phyloP scores from a whole-genome alignment of 371 early-diverging fungal genomes.

The Actinomortierella wolfii region DNA sequence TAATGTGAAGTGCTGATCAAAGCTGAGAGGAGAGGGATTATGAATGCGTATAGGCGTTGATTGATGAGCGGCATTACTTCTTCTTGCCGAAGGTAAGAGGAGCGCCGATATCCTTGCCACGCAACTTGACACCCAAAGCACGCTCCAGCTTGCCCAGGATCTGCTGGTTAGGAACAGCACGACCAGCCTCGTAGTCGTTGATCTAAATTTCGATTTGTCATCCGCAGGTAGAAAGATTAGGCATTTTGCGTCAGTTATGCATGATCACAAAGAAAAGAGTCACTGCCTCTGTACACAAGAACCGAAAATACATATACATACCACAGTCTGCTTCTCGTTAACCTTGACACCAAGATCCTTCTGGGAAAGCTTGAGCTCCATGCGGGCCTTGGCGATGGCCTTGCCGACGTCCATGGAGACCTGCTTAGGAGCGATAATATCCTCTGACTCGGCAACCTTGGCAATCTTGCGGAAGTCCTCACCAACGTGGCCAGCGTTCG shows the following conservation, averaged over 20 bases:
- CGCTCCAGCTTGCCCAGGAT: conserved; percentile 91
- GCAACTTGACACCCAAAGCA: conserved; percentile 87
- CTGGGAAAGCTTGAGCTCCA: conserved; percentile 81
- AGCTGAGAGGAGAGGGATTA: too few species aligned
- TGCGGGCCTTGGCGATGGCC: conserved; percentile 85
- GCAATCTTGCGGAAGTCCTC: conserved; percentile 80
- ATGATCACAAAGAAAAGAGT: background rate
- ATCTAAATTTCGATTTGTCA: conserved; percentile 51
- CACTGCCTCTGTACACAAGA: too few species aligned
- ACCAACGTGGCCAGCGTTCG: conserved; percentile 76
- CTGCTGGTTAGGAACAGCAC: conserved; percentile 92
- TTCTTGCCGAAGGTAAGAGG: conserved; percentile 74
- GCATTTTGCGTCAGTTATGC: background rate
- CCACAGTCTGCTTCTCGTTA: conserved; percentile 84
- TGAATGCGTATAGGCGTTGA: too few species aligned
- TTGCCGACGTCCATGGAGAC: conserved; percentile 81
- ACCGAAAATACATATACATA: conserved; percentile 30
- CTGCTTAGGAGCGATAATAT: conserved; percentile 76
- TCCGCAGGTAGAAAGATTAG: background rate
- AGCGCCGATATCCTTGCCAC: conserved; percentile 85
- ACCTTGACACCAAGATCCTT: conserved; percentile 87
- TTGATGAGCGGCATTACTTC: conserved; percentile 46
- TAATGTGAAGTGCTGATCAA: too few species aligned
- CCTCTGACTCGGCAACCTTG: conserved; percentile 90
- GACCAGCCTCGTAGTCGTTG: conserved; percentile 89